A percentile compares a stretch with the other conserved stretches of the same genome.
Conservation (phyloP, 768 basidiomycete species). For the Suillus brevipes region DNA sequence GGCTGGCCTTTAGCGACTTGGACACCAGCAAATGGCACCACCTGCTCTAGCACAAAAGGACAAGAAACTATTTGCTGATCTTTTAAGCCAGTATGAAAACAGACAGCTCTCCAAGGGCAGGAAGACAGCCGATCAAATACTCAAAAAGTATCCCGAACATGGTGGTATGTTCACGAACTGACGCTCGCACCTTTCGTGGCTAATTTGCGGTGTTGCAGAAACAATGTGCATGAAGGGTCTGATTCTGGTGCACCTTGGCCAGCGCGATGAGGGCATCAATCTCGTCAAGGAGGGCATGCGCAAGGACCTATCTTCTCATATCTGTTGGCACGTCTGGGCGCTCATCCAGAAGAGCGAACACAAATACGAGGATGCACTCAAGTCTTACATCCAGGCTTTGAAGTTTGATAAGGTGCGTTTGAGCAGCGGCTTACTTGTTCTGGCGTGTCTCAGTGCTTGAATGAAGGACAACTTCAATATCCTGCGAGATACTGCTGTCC, state of each 20-base stretch:
- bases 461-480: conserved; percentile 91
- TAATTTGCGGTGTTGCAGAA: conserved; percentile 49
- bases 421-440: neutral
- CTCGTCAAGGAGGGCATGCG: conserved; percentile 83
- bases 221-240: conserved; percentile 97
- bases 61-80: conserved; percentile 79
- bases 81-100: conserved; percentile 85
- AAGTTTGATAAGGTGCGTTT: conserved; percentile 80
- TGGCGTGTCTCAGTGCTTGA: conserved; percentile 7
- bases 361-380: conserved; percentile 91
- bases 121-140: conserved; percentile 89
- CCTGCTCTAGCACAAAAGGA: conserved; percentile 74
- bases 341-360: conserved; percentile 93
- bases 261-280: conserved; percentile 78
- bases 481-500: conserved; percentile 82
- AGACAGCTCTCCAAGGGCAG: conserved; percentile 86
- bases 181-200: neutral
- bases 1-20: neutral
- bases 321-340: conserved; percentile 98
- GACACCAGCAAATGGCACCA: conserved; percentile 20
- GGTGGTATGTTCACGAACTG: conserved; percentile 62
- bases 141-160: conserved; percentile 95
- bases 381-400: conserved; percentile 89
- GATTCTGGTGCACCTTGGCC: conserved; percentile 75
- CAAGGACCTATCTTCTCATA: conserved; percentile 83